Base-by-base conservation (phyloP, 1,139 yeast species). In the Candida glucosophila region DNA sequence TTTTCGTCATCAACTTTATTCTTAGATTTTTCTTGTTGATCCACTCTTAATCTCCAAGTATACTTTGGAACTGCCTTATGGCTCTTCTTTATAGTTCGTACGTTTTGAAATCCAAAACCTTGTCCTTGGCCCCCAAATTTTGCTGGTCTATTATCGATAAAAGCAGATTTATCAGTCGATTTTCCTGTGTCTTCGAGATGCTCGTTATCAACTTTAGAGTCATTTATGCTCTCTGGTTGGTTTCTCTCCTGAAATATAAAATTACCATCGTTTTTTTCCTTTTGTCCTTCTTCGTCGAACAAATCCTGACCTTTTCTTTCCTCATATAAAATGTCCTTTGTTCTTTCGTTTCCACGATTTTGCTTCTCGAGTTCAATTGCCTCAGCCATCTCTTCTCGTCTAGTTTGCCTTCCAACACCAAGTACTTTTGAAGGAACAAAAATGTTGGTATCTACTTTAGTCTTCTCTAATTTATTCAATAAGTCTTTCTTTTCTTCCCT, bases 401-500 rank as follows among this genome's bases (percentile, higher is more conserved):
- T 73, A 1, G 95, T 81, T 34, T 73, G 77, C 35, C 67, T 71
- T 3, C 93, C 94, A 17, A 73, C 69, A 29, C 96, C 96, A 26
- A 88, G 62, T 3, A 71, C 66, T 47, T 82, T 83, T 19, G 92
- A 70, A 20, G 90, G 78, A 12, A 75, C 75, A 38, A 83, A 57
- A 11, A 71, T 42, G 0, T 74, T 55, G 0, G 94, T 75, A 43
- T 88, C 95, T 22, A 88, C 67, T 35, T 77, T 73, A 2, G 93
- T 76, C 13, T 65, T 65, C 20, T 78, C 65, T 23, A 90, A 63
- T 47, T 86, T 88, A 32, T 77, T 77, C 23, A 90, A 59, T 30
- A 90, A 59, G 4, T 69, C 69, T 40, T 80, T 82, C 54, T 82
- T 83, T 54, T 90, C 97, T 48, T 88, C 95, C 47, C 94, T 68